Base-by-base conservation (phyloP, 495 filamentous ascomycete species). In the Alectoria sarmentosa region DNA sequence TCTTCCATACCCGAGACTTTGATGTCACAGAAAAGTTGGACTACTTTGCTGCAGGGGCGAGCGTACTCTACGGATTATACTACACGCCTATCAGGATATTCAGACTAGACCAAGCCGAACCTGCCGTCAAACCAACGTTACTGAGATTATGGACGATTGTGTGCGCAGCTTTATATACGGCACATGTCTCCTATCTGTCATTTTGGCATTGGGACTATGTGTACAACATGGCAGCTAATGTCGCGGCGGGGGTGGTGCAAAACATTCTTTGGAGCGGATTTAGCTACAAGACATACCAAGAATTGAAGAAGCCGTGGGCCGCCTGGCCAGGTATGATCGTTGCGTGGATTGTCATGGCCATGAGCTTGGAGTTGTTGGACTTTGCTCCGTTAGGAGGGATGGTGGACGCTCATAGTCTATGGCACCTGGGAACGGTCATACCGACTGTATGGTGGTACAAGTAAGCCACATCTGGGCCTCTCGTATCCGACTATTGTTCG, bases 211-310 rank as follows among this genome's bases (percentile, higher is more conserved):
- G 94, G 91, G 89, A 97, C 72, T 98, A 98, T 72, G 86, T 86
- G 4, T 98, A 98, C 77, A 98, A 98, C 70, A 98, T 98, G 92
- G 84, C 86, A 3, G 95, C 92, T 23, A 98, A 97, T 69, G 90
- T 98, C 34, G 86, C 83, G 17, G 82, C 89, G 32, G 94, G 94
- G 0, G 79, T 90, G 57, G 73, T 95, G 36, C 87, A 90, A 72
- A 96, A 98, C 67, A 52, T 86, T 8, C 71, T 98, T 62, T 98
- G 94, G 94, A 90, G 82, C 19, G 85, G 80, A 67, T 97, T 95
- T 75, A 92, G 90, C 69, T 85, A 88, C 64, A 75, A 73, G 70
- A 83, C 87, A 59, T 98, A 94, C 76, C 78, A 80, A 69, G 85
- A 84, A 67, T 77, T 84, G 57, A 82, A 84, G 54, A 82, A 83